Evolutionary conservation across 208 protist genomes (phyloP).

Genomic region (Sergeia podlipaevii): DNA sequence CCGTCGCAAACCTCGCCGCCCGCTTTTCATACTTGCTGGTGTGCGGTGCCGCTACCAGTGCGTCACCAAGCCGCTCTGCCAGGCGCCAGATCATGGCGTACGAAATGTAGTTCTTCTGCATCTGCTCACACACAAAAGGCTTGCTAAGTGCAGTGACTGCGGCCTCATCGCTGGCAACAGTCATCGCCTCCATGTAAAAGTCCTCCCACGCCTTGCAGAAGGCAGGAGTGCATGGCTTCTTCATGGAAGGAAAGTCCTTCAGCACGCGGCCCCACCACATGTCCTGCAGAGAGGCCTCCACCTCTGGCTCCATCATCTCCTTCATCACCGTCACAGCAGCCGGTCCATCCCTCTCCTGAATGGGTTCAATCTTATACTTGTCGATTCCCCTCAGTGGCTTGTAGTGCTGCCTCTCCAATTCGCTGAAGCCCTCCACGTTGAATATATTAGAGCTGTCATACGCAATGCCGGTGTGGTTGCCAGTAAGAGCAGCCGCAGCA

Average conservation of each 20-base stretch:
- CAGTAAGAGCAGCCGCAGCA: constrained; percentile 63
- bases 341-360: constrained; percentile 34
- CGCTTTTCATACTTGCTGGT: constrained; percentile 44
- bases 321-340: constrained; percentile 41
- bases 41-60: constrained; percentile 35
- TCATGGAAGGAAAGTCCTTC: constrained; percentile 75
- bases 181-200: constrained; percentile 66
- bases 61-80: constrained; percentile 69
- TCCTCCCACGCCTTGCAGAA: constrained; percentile 59
- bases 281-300: constrained; percentile 31
- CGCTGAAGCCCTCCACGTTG: constrained; percentile 49
- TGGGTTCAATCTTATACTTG: constrained; percentile 55
- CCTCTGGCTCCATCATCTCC: constrained; percentile 34
- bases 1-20: constrained; percentile 45
- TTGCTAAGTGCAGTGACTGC: constrained; percentile 46
- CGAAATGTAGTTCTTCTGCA: constrained; percentile 77
- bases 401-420: constrained; percentile 73
- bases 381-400: constrained; percentile 58
- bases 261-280: constrained; percentile 75
- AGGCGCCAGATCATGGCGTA: constrained; percentile 87
- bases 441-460: constrained; percentile 83
- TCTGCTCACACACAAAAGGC: constrained; percentile 76
- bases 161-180: constrained; percentile 67
- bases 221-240: constrained; percentile 51
- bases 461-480: constrained; percentile 62